phyloP scores from a whole-genome alignment of 495 filamentous ascomycete species.

The Tuber indicum region DNA sequence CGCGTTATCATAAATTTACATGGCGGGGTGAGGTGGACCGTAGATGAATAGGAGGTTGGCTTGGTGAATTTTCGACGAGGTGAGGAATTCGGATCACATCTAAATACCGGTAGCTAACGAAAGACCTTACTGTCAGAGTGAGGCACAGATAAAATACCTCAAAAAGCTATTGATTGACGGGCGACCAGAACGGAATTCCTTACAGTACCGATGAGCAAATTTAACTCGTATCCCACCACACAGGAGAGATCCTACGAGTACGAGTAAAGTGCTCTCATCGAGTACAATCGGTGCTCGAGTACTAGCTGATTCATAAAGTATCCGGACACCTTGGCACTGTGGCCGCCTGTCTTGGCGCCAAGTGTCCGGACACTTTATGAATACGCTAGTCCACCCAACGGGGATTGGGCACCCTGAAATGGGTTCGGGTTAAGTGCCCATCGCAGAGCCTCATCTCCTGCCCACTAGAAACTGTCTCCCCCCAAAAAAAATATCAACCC shows the following conservation, averaged over 20 bases:
- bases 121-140: not conserved
- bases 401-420: not conserved
- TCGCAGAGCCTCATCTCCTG: not conserved
- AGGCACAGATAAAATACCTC: not conserved
- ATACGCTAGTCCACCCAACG: no score
- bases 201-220: no score
- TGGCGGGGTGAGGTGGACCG: not conserved
- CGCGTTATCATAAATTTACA: not conserved
- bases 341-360: no score
- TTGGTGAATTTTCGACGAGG: not conserved
- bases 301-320: no score
- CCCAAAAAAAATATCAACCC: not conserved
- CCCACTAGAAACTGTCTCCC: not conserved
- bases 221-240: no score
- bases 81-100: not conserved
- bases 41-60: not conserved
- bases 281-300: no score
- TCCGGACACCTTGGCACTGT: no score
- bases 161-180: not conserved
- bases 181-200: not conserved
- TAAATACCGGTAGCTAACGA: not conserved
- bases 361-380: no score
- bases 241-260: no score
- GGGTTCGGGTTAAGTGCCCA: not conserved
- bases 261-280: no score